These are phyloP conservation scores for Scortechinia acanthostroma DNA, from an alignment of 2,329 filamentous ascomycete genomes.

Conservation along the genomic window DNA sequence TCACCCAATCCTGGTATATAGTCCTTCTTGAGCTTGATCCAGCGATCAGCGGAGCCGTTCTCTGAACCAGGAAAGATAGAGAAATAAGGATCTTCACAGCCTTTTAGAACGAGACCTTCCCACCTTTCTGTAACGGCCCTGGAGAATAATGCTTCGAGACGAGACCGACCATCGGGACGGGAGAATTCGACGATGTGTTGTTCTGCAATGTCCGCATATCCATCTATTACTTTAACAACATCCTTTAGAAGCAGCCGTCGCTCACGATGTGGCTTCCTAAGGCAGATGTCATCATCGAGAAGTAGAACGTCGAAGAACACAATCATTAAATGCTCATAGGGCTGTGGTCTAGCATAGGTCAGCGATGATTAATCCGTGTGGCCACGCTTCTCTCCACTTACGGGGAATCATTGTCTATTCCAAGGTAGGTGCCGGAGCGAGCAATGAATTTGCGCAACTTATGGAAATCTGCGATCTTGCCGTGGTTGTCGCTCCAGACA, in stretches of 20 bases:
- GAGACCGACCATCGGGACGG: slow-evolving; percentile 35
- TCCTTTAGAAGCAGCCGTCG: slow-evolving; percentile 50
- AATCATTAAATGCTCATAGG: slow-evolving; percentile 51
- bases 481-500: slow-evolving; percentile 68
- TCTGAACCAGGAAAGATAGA: slow-evolving; percentile 27
- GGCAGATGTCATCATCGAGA: slow-evolving; percentile 41
- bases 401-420: slow-evolving; percentile 63
- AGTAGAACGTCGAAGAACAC: slow-evolving; percentile 52
- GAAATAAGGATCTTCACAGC: slow-evolving; percentile 75
- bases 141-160: slow-evolving; percentile 59
- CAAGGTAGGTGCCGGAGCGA: slow-evolving; percentile 37
- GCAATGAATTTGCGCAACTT: slow-evolving; percentile 36
- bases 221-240: slow-evolving; percentile 40
- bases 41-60: slow-evolving; percentile 27
- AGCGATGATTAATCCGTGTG: background rate
- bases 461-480: slow-evolving; percentile 70
- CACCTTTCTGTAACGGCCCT: slow-evolving; percentile 55
- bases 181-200: slow-evolving; percentile 64
- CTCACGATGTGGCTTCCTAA: slow-evolving; percentile 44
- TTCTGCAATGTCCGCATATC: slow-evolving; percentile 60
- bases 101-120: slow-evolving; percentile 79
- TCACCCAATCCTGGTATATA: slow-evolving; percentile 70
- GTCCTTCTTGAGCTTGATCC: slow-evolving; percentile 82
- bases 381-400: slow-evolving; percentile 29
- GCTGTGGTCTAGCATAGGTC: slow-evolving; percentile 29